Conservation (phyloP, 345 rosid species). For the Turnera subulata region DNA sequence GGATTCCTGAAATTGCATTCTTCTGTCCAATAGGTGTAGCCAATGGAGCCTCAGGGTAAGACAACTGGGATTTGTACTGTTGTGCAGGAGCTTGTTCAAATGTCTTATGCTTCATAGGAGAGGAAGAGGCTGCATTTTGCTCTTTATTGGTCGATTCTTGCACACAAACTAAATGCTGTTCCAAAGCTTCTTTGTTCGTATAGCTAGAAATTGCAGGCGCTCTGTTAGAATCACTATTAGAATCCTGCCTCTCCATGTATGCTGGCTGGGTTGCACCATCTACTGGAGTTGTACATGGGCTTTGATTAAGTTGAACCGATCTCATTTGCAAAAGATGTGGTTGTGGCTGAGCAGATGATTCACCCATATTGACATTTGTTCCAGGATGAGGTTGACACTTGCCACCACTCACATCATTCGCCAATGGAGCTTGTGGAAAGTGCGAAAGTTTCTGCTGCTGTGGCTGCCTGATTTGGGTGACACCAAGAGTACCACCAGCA, state of each 20-base stretch:
- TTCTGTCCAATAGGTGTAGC: slow-evolving; percentile 34
- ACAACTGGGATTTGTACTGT: slow-evolving; percentile 49
- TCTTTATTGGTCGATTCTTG: slow-evolving; percentile 47
- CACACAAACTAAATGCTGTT: slow-evolving; percentile 50
- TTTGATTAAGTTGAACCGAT: no score
- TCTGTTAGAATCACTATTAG: slow-evolving; percentile 48
- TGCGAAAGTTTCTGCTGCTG: slow-evolving; percentile 55
- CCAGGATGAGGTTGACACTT: slow-evolving; percentile 57
- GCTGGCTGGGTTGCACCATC: slow-evolving; percentile 16
- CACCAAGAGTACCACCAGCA: slow-evolving; percentile 29
- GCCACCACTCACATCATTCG: slow-evolving; percentile 54
- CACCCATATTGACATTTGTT: slow-evolving; percentile 42
- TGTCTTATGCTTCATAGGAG: slow-evolving; percentile 54
- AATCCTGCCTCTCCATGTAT: slow-evolving; percentile 44
- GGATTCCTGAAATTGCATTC: slow-evolving; percentile 17
- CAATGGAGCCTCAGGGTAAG: no score
- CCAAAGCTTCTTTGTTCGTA: slow-evolving; percentile 43
- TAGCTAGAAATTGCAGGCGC: slow-evolving; percentile 43
- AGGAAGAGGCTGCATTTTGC: slow-evolving; percentile 45
- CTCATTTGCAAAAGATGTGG: no score
- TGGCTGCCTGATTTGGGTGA: slow-evolving; percentile 42
- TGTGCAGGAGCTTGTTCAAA: slow-evolving; percentile 59
- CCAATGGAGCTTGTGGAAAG: slow-evolving; percentile 56
- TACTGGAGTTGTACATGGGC: slow-evolving; percentile 43
- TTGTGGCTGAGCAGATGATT: slow-evolving; percentile 55